Evolutionary conservation across 1,284 basidiomycete species (phyloP), one percentile per base, ranked within the genome.

Genomic region (Cystobasidium pallidum): DNA sequence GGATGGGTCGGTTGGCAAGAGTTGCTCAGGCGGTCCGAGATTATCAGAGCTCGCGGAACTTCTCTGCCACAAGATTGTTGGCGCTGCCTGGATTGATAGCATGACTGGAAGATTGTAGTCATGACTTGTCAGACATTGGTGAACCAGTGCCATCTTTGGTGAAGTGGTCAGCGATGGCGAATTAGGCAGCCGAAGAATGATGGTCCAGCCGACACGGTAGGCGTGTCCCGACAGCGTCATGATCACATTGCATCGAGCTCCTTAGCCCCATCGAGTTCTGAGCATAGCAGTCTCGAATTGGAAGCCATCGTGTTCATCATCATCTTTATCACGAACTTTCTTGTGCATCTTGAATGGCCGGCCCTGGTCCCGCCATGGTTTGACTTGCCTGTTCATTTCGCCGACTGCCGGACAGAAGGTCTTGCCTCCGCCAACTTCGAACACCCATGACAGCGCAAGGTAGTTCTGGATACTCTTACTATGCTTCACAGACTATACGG

Each of bases 401-500:
- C 45, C 4, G n/a, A 47, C 6, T 19, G n/a, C 13, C 13, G 45
- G 15, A 21, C 13, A 47, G n/a, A n/a, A n/a, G 45, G 45, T 47
- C 45, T 39, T 47, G 11, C 52, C 52, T 3, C 24, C 52, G 24
- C 52, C 52, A 30, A 54, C 24, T 30, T 26, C 24, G 1, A 1
- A 28, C 36, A 13, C 13, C 13, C 15, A 59, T 59, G 57, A 13
- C 34, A 21, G 57, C 57, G 7, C 34, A 26, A 59, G 57, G 32
- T 24, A 11, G 26, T 11, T 39, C 36, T 39, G 36, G 7, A 39
- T 59, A 59, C 21, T 59, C 57, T 1, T 36, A 43, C 3, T 59
- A 59, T 39, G 57, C 57, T 8, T 59, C 57, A 6, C 57, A 59
- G 57, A 59, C 57, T 36, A 34, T 59, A 36, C 57, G 57, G 17